Base-by-base conservation (phyloP, 345 rosid species). In the Streptanthus diversifolius region DNA sequence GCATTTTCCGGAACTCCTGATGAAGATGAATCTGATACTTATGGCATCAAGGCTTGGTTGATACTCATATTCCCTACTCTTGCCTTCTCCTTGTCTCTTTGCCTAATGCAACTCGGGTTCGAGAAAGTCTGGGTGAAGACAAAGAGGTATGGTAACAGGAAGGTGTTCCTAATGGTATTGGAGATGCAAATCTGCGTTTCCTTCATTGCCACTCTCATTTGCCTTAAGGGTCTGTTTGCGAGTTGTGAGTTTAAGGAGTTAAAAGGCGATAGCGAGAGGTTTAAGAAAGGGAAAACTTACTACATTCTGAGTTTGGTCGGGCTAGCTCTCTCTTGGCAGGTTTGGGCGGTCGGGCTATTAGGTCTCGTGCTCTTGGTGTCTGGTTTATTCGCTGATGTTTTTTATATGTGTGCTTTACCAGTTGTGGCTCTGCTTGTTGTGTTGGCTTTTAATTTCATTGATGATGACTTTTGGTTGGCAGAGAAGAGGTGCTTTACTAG, bases 141-240 rank as follows among this genome's bases (percentile, higher is more conserved):
- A 25, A 70, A 70, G 44, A 62, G 79, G 49, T 68, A 76, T 37
- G 51, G 29, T 69, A 70, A 63, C 30, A 70, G 37, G 80, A 70
- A 70, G 41, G 75, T 62, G 53, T 76, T 76, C 32, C 35, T 61
- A 27, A 70, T 76, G 80, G 76, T 76, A 8, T 37, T 76, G 61
- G 80, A 70, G 54, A 76, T 76, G 80, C 80, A 76, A 55, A 70
- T 76, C 36, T 54, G 36, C 4, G 76, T 76, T 33, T 76, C 71
- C 27, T 63, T 76, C 60, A 39, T 76, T 0, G 80, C 76, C 1
- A 61, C 80, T 27, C 21, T 70, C 37, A 2, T 70, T 69, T 76
- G 75, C 21, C 40, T 51, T 0, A 66, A 25, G 44, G 80, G 80
- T 55, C 27, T 76, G 11, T 45, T 76, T 43, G 71, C 60, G 1